phyloP scores from a whole-genome alignment of 371 early-diverging fungal genomes.

The Synchytrium microbalum region DNA sequence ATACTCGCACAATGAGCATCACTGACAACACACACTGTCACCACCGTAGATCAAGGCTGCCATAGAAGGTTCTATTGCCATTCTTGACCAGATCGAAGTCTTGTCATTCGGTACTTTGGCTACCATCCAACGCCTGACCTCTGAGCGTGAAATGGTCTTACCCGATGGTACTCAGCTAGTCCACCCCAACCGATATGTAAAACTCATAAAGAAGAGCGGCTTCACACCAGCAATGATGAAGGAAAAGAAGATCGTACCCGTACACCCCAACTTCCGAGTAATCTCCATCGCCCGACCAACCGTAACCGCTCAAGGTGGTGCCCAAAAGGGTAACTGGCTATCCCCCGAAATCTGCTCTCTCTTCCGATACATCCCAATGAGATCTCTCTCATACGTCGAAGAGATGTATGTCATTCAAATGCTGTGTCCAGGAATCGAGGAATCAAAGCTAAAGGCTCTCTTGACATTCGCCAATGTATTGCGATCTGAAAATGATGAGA shows the following conservation, averaged over 20 bases:
- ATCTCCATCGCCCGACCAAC: constrained; percentile 57
- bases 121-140: constrained; percentile 57
- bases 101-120: constrained; percentile 64
- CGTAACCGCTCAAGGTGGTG: neutral
- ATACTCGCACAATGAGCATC: constrained; percentile 36
- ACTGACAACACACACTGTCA: too few relatives aligned
- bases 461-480: constrained; percentile 57
- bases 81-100: constrained; percentile 70
- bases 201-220: constrained; percentile 34
- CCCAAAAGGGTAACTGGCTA: constrained; percentile 46
- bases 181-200: constrained; percentile 46
- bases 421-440: constrained; percentile 57
- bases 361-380: constrained; percentile 67
- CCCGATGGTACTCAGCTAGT: constrained; percentile 66
- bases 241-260: constrained; percentile 46
- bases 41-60: constrained; percentile 70
- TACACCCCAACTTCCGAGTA: constrained; percentile 72
- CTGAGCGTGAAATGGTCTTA: constrained; percentile 63
- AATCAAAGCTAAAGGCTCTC: constrained; percentile 45
- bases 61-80: constrained; percentile 59
- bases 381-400: constrained; percentile 46
- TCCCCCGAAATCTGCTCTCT: constrained; percentile 61
- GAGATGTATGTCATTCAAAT: constrained; percentile 54
- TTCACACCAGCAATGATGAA: neutral
- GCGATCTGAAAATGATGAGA: constrained; percentile 59